phyloP scores from a whole-genome alignment of 768 basidiomycete species.

The Russula virescens region DNA sequence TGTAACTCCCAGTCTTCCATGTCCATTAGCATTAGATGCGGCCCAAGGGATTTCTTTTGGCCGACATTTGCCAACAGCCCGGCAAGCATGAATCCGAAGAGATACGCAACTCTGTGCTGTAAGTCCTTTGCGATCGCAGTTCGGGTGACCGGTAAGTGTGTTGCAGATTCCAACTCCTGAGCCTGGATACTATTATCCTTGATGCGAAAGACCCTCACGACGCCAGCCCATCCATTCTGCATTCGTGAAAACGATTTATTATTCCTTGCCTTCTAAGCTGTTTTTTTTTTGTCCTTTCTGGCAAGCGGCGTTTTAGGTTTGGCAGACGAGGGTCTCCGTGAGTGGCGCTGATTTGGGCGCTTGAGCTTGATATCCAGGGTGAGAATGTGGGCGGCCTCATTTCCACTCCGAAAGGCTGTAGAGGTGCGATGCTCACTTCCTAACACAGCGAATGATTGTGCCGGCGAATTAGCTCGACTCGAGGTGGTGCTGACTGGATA shows the following conservation, averaged over 20 bases:
- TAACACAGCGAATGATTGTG: not conserved
- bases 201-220: not conserved
- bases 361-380: slow-evolving; percentile 12
- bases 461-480: slow-evolving; percentile 1
- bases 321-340: slow-evolving; percentile 23
- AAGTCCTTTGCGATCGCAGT: not conserved
- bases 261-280: slow-evolving; percentile 14
- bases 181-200: not conserved
- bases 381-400: not conserved
- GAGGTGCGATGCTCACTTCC: not conserved
- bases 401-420: not conserved
- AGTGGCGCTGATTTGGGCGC: slow-evolving; percentile 18
- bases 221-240: not conserved
- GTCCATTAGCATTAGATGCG: not conserved
- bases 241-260: not conserved
- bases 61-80: not conserved
- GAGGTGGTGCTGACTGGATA: not conserved
- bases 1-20: slow-evolving; percentile 1
- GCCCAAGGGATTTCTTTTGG: not conserved
- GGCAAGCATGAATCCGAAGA: not conserved
- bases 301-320: slow-evolving; percentile 23
- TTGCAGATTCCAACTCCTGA: not conserved
- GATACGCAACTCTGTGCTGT: not conserved
- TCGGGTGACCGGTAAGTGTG: not conserved
- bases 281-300: slow-evolving; percentile 14